Evolutionary conservation across 2,329 filamentous ascomycete species (phyloP).

Genomic region (Ophiostoma triangulosporum): DNA sequence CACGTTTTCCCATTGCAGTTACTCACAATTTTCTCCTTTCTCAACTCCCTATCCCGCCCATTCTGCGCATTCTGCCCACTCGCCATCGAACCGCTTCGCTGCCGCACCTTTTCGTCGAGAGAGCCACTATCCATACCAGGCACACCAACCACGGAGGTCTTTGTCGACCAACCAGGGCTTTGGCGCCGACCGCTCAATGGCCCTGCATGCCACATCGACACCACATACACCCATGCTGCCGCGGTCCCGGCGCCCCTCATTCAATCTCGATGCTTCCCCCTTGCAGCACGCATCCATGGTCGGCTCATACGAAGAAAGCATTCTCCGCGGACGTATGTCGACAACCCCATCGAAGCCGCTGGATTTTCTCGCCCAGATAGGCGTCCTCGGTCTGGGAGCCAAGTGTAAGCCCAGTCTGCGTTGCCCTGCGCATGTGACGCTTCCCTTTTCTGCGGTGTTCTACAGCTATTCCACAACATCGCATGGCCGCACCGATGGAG

Average conservation of each 20-base stretch:
- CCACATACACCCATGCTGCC: conserved; percentile 34
- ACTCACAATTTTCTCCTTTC: conserved; percentile 19
- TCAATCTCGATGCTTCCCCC: conserved; percentile 60
- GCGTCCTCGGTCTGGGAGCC: conserved; percentile 67
- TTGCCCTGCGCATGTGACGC: conserved; percentile 79
- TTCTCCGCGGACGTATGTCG: conserved; percentile 89
- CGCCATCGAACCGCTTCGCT: conserved; percentile 19
- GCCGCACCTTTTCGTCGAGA: conserved; percentile 39
- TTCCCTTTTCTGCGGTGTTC: conserved; percentile 89
- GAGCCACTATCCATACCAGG: conserved; percentile 52
- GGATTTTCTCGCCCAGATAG: conserved; percentile 89
- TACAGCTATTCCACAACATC: conserved; percentile 73
- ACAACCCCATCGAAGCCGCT: conserved; percentile 86
- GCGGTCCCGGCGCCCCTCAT: conserved; percentile 52
- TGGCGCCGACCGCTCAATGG: conserved; percentile 28
- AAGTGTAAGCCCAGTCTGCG: conserved; percentile 75
- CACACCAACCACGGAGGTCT: conserved; percentile 66
- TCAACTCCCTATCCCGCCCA: conserved; percentile 5
- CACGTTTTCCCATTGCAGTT: conserved; percentile 38
- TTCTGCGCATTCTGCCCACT: too few species aligned
- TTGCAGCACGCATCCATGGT: conserved; percentile 90
- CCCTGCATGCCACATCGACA: conserved; percentile 37
- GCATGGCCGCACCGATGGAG: conserved; percentile 47
- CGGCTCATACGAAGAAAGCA: conserved; percentile 94
- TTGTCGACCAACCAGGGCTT: conserved; percentile 34